phyloP scores from a whole-genome alignment of 495 filamentous ascomycete genomes.

The Penicillium parvum region DNA sequence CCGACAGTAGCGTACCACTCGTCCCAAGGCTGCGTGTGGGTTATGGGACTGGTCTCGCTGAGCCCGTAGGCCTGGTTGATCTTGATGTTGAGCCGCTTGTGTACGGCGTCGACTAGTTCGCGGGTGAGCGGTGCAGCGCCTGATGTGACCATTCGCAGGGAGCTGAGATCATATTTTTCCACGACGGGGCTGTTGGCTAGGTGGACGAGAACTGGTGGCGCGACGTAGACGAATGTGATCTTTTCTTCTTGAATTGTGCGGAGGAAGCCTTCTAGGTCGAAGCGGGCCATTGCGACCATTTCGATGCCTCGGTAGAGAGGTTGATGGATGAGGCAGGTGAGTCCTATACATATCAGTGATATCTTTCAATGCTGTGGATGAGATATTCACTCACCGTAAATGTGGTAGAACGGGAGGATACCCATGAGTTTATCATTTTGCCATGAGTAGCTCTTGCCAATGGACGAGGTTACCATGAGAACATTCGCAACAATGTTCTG shows the following conservation, averaged over 20 bases:
- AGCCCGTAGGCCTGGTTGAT: constrained; percentile 75
- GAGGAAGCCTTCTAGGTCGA: constrained; percentile 68
- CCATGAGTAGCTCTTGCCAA: constrained; percentile 54
- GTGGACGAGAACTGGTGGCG: constrained; percentile 72
- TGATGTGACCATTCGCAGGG: constrained; percentile 69
- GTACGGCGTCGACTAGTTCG: constrained; percentile 68
- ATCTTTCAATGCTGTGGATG: no score
- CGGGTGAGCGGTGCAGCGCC: constrained; percentile 75
- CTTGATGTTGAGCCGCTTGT: constrained; percentile 58
- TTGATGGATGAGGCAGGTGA: no score
- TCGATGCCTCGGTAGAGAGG: no score
- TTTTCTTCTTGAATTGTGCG: constrained; percentile 58
- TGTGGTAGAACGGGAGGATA: no score
- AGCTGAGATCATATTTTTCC: constrained; percentile 63
- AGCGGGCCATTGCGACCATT: constrained; percentile 68
- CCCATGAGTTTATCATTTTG: no score
- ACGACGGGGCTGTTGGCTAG: constrained; percentile 66
- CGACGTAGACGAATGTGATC: constrained; percentile 73
- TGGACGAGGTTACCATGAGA: constrained; percentile 47
- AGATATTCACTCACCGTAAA: no score
- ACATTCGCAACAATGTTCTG: constrained; percentile 52
- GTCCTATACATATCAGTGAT: no score
- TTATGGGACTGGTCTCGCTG: constrained; percentile 61
- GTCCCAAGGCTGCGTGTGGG: no score
- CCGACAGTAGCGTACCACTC: constrained; percentile 53